These are phyloP conservation scores for Kodamaea leandrae DNA, from an alignment of 805 yeast genomes.

Conservation along the genomic window DNA sequence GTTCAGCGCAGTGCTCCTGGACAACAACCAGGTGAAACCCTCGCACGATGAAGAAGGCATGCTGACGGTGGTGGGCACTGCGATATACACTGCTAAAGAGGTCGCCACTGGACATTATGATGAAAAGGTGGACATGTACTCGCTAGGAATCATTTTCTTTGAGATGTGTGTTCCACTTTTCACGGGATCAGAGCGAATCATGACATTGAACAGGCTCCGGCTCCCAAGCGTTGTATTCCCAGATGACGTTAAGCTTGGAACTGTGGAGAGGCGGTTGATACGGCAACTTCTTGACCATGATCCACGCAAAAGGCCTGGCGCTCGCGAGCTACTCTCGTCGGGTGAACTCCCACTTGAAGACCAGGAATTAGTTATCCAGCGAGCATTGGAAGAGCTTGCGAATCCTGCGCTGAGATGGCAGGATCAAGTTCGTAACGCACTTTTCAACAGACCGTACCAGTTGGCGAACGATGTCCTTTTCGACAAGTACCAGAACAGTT, in stretches of 20 bases:
- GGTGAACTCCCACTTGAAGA: constrained; percentile 86
- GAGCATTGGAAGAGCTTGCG: constrained; percentile 79
- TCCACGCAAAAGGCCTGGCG: constrained; percentile 77
- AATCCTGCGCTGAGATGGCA: constrained; percentile 95
- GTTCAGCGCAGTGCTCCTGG: constrained; percentile 34
- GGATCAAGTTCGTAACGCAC: constrained; percentile 80
- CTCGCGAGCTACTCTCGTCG: constrained; percentile 68
- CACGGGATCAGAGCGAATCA: constrained; percentile 94
- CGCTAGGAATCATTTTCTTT: constrained; percentile 90
- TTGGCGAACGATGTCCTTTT: constrained; percentile 82
- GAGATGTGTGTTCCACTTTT: constrained; percentile 84
- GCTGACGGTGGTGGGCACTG: constrained; percentile 92
- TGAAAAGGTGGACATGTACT: constrained; percentile 94
- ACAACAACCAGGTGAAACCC: constrained; percentile 38
- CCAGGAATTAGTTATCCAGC: constrained; percentile 85
- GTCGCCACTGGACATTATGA: constrained; percentile 79
- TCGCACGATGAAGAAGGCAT: constrained; percentile 54
- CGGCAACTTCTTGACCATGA: constrained; percentile 69
- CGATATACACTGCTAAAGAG: constrained; percentile 89
- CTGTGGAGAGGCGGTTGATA: constrained; percentile 69
- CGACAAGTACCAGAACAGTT: constrained; percentile 46
- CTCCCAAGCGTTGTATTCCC: constrained; percentile 66
- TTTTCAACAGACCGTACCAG: constrained; percentile 82
- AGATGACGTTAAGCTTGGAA: constrained; percentile 42
- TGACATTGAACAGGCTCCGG: constrained; percentile 65